phyloP scores from a whole-genome alignment of 2,329 filamentous ascomycete species.

The Cytospora mali region DNA sequence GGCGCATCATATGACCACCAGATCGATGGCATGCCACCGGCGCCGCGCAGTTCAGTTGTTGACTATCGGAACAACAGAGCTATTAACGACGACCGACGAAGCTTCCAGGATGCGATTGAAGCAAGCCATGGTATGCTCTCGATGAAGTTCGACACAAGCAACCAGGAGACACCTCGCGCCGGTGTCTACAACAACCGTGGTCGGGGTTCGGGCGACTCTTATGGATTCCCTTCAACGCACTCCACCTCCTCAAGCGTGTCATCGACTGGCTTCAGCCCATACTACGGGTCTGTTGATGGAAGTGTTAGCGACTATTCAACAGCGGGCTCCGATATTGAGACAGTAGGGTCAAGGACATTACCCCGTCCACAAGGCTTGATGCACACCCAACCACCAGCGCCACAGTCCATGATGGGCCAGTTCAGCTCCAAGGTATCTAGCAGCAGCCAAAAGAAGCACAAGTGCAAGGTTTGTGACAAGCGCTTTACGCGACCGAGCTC shows the following conservation, averaged over 20 bases:
- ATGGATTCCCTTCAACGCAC: conserved; percentile 85
- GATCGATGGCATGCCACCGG: conserved; percentile 35
- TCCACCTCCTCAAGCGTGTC: conserved; percentile 91
- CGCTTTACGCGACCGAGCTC: conserved; percentile 94
- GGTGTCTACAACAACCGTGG: conserved; percentile 71
- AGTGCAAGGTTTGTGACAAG: conserved; percentile 99
- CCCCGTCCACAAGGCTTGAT: conserved; percentile 71
- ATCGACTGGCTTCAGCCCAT: conserved; percentile 75
- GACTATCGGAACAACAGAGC: conserved; percentile 52
- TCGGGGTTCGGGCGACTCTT: conserved; percentile 79
- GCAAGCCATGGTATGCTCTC: conserved; percentile 93
- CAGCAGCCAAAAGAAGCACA: conserved; percentile 98
- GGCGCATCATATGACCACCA: conserved; percentile 47
- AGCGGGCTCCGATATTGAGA: conserved; percentile 83
- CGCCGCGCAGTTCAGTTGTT: conserved; percentile 65
- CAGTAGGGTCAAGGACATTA: conserved; percentile 77
- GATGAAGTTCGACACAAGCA: conserved; percentile 55
- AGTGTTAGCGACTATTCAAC: conserved; percentile 94
- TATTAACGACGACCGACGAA: conserved; percentile 58
- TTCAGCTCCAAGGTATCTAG: conserved; percentile 97
- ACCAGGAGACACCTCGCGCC: conserved; percentile 89
- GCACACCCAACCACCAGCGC: conserved; percentile 70
- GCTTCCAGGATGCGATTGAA: conserved; percentile 87
- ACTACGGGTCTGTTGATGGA: conserved; percentile 78
- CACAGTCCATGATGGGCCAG: conserved; percentile 97